phyloP scores from a whole-genome alignment of 176 grass and related monocot species.

The Saccharum officinarum region DNA sequence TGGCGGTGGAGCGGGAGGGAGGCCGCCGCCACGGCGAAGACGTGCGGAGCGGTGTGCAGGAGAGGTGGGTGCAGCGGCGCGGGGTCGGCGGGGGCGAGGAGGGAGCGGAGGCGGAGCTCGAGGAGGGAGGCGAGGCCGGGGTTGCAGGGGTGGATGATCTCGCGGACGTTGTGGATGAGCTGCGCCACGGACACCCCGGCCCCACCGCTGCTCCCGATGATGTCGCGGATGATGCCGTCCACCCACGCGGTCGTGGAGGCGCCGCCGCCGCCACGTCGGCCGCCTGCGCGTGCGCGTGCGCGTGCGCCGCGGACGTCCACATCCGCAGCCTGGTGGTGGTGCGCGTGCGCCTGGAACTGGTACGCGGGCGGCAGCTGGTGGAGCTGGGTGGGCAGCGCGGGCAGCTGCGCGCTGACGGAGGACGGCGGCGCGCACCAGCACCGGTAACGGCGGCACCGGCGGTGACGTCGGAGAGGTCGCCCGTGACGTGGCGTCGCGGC shows the following conservation, averaged over 20 bases:
- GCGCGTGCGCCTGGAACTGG: background rate
- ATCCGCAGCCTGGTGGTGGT: background rate
- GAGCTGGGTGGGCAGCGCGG: conserved; percentile 45
- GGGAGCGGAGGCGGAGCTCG: conserved; percentile 81
- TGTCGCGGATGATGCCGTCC: conserved; percentile 62
- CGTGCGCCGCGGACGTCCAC: background rate
- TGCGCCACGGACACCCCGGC: conserved; percentile 69
- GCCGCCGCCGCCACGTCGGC: background rate
- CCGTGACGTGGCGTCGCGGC: conserved; percentile 45
- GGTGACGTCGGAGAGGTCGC: conserved; percentile 33
- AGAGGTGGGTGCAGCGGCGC: conserved; percentile 12
- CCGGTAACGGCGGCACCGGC: background rate
- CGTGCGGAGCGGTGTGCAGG: background rate
- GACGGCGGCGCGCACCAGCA: background rate
- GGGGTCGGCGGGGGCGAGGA: conserved; percentile 37
- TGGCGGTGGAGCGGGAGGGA: conserved; percentile 1
- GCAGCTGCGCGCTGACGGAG: conserved; percentile 35
- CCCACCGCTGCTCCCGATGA: conserved; percentile 64
- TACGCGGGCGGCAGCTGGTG: conserved; percentile 33
- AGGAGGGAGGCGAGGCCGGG: conserved; percentile 78
- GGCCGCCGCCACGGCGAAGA: background rate
- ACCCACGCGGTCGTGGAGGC: background rate
- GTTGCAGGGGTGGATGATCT: conserved; percentile 94
- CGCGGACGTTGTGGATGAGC: conserved; percentile 92
- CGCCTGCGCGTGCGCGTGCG: background rate